Conservation (phyloP, 805 yeast species). For the Zygoascus bituminiphila region DNA sequence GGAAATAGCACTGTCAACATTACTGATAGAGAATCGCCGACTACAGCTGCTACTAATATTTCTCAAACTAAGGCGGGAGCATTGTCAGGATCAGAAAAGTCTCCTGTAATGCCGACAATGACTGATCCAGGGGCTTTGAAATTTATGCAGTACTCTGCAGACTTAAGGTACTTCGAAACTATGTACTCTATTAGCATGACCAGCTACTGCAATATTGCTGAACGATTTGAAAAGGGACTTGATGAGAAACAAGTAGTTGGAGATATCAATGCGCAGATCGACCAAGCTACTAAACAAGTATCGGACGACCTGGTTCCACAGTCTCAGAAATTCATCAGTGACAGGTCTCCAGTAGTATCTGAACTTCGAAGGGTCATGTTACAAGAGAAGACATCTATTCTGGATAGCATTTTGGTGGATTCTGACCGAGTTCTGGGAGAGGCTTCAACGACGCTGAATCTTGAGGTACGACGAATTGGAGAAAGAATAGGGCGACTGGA, state of each 20-base stretch:
- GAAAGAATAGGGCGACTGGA: constrained; percentile 20
- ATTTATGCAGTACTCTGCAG: constrained; percentile 8
- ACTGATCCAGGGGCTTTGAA: constrained; percentile 1
- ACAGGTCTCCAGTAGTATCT: constrained; percentile 10
- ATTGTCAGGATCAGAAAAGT: not conserved
- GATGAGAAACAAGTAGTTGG: constrained; percentile 4
- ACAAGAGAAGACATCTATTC: constrained; percentile 13
- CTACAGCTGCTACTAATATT: not conserved
- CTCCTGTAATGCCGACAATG: not conserved
- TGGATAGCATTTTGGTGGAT: constrained; percentile 20
- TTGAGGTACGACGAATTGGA: constrained; percentile 17
- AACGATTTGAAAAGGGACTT: constrained; percentile 7
- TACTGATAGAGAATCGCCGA: not conserved
- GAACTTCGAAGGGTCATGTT: constrained; percentile 15
- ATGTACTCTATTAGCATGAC: constrained; percentile 12
- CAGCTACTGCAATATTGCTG: constrained; percentile 7
- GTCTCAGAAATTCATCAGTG: constrained; percentile 8
- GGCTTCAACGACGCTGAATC: constrained; percentile 20
- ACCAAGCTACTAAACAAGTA: constrained; percentile 7
- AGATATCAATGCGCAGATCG: constrained; percentile 10
- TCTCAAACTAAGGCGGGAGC: not conserved
- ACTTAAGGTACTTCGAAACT: constrained; percentile 13
- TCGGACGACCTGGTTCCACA: constrained; percentile 9
- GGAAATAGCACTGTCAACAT: not conserved
- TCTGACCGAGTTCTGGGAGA: constrained; percentile 21